A percentile compares a stretch with the other conserved stretches of the same genome.
Conservation (phyloP, 83 land plant species). For the Thuja plicata region DNA sequence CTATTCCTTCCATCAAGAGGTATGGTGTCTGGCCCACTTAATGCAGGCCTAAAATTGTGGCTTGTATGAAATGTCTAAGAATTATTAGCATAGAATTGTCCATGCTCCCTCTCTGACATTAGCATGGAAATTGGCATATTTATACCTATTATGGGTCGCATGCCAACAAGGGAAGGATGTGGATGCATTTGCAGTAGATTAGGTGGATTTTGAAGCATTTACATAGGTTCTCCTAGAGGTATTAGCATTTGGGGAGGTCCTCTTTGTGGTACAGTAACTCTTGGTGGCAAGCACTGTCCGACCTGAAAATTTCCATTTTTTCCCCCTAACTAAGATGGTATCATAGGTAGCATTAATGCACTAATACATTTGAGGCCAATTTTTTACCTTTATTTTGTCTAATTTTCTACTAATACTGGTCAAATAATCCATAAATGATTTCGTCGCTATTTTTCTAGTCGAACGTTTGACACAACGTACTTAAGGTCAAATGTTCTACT, state of each 20-base stretch:
- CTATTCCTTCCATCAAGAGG: too few species aligned
- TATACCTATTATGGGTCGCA: constrained; percentile 11
- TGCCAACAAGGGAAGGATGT: background rate
- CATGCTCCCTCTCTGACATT: background rate
- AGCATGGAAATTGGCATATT: background rate
- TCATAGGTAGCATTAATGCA: constrained; percentile 8
- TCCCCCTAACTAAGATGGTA: background rate
- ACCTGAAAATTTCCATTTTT: background rate
- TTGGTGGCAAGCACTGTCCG: background rate
- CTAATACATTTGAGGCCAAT: too few species aligned
- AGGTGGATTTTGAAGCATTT: background rate
- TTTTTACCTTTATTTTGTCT: too few species aligned
- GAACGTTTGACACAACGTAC: too few species aligned
- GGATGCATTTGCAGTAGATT: background rate
- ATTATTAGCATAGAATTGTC: background rate
- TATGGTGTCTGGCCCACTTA: constrained; percentile 9
- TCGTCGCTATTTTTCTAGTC: too few species aligned
- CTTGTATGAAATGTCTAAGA: background rate
- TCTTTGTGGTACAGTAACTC: background rate
- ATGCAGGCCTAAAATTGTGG: constrained; percentile 10
- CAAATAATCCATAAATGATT: too few species aligned
- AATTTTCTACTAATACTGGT: too few species aligned
- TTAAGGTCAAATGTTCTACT: too few species aligned
- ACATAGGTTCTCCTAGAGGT: background rate
- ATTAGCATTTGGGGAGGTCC: background rate